Evolutionary conservation across 2,329 filamentous ascomycete species (phyloP), one percentile per base, ranked within the genome.

Genomic region (Fonsecaea monophora): DNA sequence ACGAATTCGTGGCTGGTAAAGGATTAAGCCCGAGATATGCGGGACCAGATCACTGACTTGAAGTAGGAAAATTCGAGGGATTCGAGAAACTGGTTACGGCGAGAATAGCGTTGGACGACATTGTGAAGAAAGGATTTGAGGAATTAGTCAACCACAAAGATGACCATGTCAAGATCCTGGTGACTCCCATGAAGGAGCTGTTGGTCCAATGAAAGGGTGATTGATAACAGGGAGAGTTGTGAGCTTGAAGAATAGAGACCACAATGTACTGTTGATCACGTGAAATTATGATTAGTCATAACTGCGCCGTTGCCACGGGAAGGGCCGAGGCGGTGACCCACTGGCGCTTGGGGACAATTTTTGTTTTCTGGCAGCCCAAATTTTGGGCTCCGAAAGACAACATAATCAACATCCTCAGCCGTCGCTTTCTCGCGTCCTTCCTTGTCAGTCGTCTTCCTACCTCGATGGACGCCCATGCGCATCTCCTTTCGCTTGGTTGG

Each of bases 401-500:
- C 42, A 21, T n/a, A 21, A 48, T 8, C 3, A n/a, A 18, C 7
- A 4, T 21, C 1, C 21, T 30, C 45, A 50, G 45, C 9, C 21
- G n/a, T 4, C 10, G 45, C 25, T 25, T 12, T 50, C 21, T 30
- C 12, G 18, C 7, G 45, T 5, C 4, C 5, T 10, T 30, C 9
- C 3, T 12, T 25, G 2, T 21, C 45, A 13, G 45, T 10, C 45
- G 12, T 37, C 30, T 7, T 13, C 12, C 13, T 7, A n/a, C 32
- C 25, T 21, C 37, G 57, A 97, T 98, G 94, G 86, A 98, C 79
- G 91, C 94, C 63, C 86, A 91, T 77, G 90, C 90, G 74, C 90
- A 95, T 74, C 88, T 98, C 73, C 89, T 89, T 72, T 86, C 88
- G 73, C 93, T 96, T 78, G 94, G 94, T 77, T 98, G 94, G 94